Evolutionary conservation across 1,139 yeast species (phyloP).

Genomic region (Keqinozyma sinolaborantium): DNA sequence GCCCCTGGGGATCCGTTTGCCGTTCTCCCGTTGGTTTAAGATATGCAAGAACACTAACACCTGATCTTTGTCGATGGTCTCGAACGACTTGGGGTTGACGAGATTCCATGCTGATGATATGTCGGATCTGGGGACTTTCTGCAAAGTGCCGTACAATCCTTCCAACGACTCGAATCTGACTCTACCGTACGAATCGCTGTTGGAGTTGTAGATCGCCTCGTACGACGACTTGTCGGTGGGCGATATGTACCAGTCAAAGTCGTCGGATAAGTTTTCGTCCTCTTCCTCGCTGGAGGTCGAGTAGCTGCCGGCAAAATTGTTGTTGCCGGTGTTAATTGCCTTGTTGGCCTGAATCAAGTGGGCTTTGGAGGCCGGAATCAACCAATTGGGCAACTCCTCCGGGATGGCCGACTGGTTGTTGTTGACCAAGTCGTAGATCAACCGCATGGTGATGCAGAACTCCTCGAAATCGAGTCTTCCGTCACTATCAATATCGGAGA

Average conservation of each 20-base stretch:
- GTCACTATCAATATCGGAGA: slow-evolving; percentile 90
- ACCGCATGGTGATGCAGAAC: slow-evolving; percentile 94
- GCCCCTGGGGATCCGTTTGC: slow-evolving; percentile 85
- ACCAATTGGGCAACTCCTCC: slow-evolving; percentile 76
- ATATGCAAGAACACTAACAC: slow-evolving; percentile 86
- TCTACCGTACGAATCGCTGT: slow-evolving; percentile 80
- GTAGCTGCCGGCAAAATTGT: slow-evolving; percentile 17
- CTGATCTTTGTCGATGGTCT: slow-evolving; percentile 91
- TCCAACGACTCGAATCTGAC: slow-evolving; percentile 69
- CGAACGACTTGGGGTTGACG: slow-evolving; percentile 84
- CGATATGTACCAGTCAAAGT: slow-evolving; percentile 94
- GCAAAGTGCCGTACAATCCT: slow-evolving; percentile 65
- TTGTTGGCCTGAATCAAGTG: slow-evolving; percentile 79
- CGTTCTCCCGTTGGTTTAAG: slow-evolving; percentile 84
- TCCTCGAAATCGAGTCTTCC: slow-evolving; percentile 94
- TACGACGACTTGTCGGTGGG: slow-evolving; percentile 80
- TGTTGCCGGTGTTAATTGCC: slow-evolving; percentile 47
- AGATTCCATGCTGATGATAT: slow-evolving; percentile 93
- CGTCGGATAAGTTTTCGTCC: slow-evolving; percentile 54
- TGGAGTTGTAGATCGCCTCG: slow-evolving; percentile 72
- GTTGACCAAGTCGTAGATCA: slow-evolving; percentile 86
- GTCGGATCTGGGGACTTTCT: slow-evolving; percentile 77
- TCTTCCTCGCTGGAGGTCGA: slow-evolving; percentile 52
- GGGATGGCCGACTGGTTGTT: slow-evolving; percentile 68
- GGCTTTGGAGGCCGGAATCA: slow-evolving; percentile 83